Conservation (phyloP, 2,329 filamentous ascomycete genomes). For the Neonectria punicea region DNA sequence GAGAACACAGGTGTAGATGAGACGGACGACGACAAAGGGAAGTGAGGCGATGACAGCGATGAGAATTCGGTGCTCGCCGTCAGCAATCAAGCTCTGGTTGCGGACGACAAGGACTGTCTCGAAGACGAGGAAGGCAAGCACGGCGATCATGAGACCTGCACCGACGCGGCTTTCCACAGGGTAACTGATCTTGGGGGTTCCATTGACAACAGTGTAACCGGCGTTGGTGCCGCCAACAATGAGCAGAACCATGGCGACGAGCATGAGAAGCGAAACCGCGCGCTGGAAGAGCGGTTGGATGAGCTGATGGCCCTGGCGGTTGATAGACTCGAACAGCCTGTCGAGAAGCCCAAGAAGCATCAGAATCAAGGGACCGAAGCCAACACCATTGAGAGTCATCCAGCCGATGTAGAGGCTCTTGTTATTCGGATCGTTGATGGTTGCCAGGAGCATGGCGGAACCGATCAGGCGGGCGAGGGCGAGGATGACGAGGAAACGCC, state of each 20-base stretch:
- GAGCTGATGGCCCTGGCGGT: slow-evolving; percentile 47
- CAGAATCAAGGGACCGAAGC: slow-evolving; percentile 60
- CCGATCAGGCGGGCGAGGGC: slow-evolving; percentile 67
- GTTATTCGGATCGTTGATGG: slow-evolving; percentile 62
- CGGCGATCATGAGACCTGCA: slow-evolving; percentile 45
- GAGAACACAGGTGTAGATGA: slow-evolving; percentile 45
- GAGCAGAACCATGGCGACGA: slow-evolving; percentile 51
- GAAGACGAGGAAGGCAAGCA: slow-evolving; percentile 54
- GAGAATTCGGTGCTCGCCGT: slow-evolving; percentile 67
- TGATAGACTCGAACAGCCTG: slow-evolving; percentile 59
- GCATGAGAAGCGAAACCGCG: slow-evolving; percentile 55
- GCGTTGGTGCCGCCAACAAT: slow-evolving; percentile 47
- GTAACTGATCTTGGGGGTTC: slow-evolving; percentile 43
- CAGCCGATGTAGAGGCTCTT: slow-evolving; percentile 47
- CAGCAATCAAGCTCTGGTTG: slow-evolving; percentile 51
- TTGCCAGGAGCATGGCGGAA: slow-evolving; percentile 56
- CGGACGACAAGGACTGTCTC: slow-evolving; percentile 52
- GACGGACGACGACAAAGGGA: slow-evolving; percentile 48
- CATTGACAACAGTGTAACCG: slow-evolving; percentile 32
- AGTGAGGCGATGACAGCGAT: slow-evolving; percentile 51
- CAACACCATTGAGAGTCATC: slow-evolving; percentile 46
- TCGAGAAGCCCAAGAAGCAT: slow-evolving; percentile 47
- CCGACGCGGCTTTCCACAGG: slow-evolving; percentile 43
- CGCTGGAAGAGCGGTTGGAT: slow-evolving; percentile 45
- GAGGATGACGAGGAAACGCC: slow-evolving; percentile 68